Base-by-base conservation (phyloP, 768 basidiomycete genomes). In the Tulasnella sp. region DNA sequence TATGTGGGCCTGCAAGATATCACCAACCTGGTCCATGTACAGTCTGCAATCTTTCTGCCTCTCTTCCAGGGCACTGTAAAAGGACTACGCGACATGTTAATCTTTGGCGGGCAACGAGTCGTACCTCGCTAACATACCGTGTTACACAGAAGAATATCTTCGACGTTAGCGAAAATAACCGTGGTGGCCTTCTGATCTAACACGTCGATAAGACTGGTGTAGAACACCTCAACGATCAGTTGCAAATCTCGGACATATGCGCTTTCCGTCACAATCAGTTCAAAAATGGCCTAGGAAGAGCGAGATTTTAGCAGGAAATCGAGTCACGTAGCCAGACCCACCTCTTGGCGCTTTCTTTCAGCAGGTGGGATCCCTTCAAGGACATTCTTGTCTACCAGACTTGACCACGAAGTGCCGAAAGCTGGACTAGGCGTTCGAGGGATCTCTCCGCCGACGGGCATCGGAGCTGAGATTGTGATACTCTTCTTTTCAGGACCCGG, bases 191-290 rank as follows among this genome's bases (percentile, higher is more conserved):
- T 93, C 77, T 87, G 86, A 3, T 93, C 92, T 9, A 98, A 85
- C 20, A 93, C 82, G 0, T 88, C 85, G 70, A 96, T 84, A 84
- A 98, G 85, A 79, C 89, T 90, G 0, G 92, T 90, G 84, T 96
- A 97, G 85, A 98, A 99, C 18, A 94, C 96, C 88, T 94, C 93
- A 26, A 98, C 94, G 79, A 96, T 91, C 42, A 97, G 87, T 82
- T 99, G 97, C 39, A 98, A 84, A 83, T 96, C 94, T 32, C 95
- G 88, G 69, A 98, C 95, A 82, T 98, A 99, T 0, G 93, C 90
- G 10, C 87, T 88, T 83, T 99, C 97, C 0, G 97, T 99, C 7
- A 88, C 88, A 81, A 99, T 97, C 74, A 99, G 87, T 85, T 99
- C 97, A 81, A 98, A 99, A 74, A 98, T 97, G 0, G 94, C 92